phyloP scores from a whole-genome alignment of 139 green algal genomes.

The Gonium pectorale region DNA sequence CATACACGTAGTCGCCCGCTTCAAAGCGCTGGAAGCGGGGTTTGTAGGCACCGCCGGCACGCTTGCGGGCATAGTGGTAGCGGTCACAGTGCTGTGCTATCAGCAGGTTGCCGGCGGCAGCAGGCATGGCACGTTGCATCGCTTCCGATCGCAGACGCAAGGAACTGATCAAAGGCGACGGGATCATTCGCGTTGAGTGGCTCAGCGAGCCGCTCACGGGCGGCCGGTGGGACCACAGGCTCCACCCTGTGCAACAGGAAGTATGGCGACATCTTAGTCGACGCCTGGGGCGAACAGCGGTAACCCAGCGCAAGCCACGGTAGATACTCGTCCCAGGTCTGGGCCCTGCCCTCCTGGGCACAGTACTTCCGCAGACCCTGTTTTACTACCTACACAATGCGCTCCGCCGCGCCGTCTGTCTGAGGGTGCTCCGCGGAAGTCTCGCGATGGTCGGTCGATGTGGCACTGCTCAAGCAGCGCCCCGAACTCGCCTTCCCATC shows the following conservation, averaged over 20 bases:
- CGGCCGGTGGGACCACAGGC: conserved; percentile 35
- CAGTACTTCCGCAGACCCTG: conserved; percentile 45
- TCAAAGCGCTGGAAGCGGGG: not conserved
- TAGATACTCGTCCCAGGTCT: conserved; percentile 31
- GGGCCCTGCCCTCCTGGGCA: not conserved
- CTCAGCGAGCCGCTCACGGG: not conserved
- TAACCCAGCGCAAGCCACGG: conserved; percentile 55
- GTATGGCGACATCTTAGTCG: conserved; percentile 38
- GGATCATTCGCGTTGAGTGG: conserved; percentile 9
- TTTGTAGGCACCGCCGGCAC: not conserved
- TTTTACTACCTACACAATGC: conserved; percentile 46
- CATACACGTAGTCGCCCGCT: conserved; percentile 39
- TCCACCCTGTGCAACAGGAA: conserved; percentile 26
- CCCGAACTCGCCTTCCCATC: no score
- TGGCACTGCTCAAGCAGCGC: no score
- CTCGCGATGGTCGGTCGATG: no score
- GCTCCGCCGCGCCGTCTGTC: conserved; percentile 42
- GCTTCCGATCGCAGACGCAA: conserved; percentile 11
- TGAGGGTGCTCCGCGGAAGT: no score
- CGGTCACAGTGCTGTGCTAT: conserved; percentile 45
- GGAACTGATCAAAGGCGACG: not conserved
- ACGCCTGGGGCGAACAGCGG: conserved; percentile 37
- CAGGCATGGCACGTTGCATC: not conserved
- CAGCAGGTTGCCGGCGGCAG: conserved; percentile 38
- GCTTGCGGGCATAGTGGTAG: not conserved